These are phyloP conservation scores for Fusarium sp. DNA, from an alignment of 2,329 filamentous ascomycete species.

Conservation along the genomic window DNA sequence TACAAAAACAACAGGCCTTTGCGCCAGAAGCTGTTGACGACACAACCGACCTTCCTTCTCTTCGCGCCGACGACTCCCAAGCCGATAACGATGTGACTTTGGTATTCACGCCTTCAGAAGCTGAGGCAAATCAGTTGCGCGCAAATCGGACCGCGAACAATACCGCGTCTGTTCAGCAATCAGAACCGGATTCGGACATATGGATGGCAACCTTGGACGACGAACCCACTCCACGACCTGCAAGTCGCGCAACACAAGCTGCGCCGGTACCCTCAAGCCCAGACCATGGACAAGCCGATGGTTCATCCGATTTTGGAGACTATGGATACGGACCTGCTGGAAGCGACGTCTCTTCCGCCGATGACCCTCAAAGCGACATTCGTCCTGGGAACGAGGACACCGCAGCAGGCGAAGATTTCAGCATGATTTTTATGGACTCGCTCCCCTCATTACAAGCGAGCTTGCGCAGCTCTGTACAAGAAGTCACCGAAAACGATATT, in stretches of 20 bases:
- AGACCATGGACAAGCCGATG: conserved; percentile 25
- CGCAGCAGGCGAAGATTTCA: conserved; percentile 67
- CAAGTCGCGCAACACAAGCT: conserved; percentile 30
- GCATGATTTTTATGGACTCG: conserved; percentile 70
- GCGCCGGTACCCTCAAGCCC: conserved; percentile 26
- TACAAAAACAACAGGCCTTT: conserved; percentile 43
- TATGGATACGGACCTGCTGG: conserved; percentile 49
- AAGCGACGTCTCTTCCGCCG: conserved; percentile 53
- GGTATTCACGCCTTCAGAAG: conserved; percentile 45
- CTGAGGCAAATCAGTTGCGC: conserved; percentile 17
- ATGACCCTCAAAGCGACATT: conserved; percentile 47
- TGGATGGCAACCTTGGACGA: conserved; percentile 60
- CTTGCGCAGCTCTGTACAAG: conserved; percentile 52
- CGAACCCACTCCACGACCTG: conserved; percentile 53
- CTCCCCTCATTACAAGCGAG: conserved; percentile 64
- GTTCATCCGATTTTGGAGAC: conserved; percentile 41
- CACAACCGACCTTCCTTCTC: conserved; percentile 31
- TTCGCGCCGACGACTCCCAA: conserved; percentile 46
- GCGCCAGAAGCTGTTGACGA: conserved; percentile 43
- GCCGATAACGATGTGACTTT: conserved; percentile 48
- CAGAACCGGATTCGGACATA: conserved; percentile 56
- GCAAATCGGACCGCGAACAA: conserved; percentile 18
- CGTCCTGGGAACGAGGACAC: conserved; percentile 54
- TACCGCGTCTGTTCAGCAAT: conserved; percentile 44
- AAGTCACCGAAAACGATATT: conserved; percentile 58